Base-by-base conservation (phyloP, 192 early-diverging fungal species). In the Coemansia reversa region DNA sequence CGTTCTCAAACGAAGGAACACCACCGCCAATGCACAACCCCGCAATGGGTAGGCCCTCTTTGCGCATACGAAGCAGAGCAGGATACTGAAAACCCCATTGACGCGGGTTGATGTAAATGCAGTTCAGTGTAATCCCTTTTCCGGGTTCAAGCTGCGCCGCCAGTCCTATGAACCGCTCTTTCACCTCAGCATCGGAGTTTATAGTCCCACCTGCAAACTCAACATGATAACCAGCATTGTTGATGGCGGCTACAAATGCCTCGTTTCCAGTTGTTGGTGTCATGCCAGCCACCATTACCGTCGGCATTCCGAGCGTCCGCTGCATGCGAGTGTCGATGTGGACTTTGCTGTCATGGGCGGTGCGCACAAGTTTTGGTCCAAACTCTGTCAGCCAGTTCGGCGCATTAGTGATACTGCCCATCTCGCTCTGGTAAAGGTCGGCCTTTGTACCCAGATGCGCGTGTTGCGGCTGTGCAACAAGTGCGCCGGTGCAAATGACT, bases 201-300 rank as follows among this genome's bases (percentile, higher is more conserved):
- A 96, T 92, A 52, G 92, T 91, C 57, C 95, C 93, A 39, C 92
- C 93, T 49, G 92, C 94, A 18, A 96, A 74, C 73, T 98, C 95
- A 20, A 90, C 83, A 63, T 94, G 91, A 69, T 91, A 98, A 0
- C 95, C 95, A 39, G 94, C 89, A 42, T 93, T 93, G 83, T 90
- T 89, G 35, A 92, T 81, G 22, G 94, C 93, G 11, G 90, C 85
- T 9, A 94, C 91, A 76, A 96, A 93, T n/a, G 79, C 42, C 48
- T 86, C 87, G 58, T 83, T 89, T 61, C 85, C 88, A 5, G 95
- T 96, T 5, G 89, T 91, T 6, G 93, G 94, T 3, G 91, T 93
- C 94, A 96, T 96, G 35, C 95, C 95, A 28, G 92, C 91, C 52
- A 95, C 93, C 95, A 95, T 95, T 28, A 98, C 67, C 47, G 95